Evolutionary conservation across 495 filamentous ascomycete genomes (phyloP).

Genomic region (Aspergillus diversus): DNA sequence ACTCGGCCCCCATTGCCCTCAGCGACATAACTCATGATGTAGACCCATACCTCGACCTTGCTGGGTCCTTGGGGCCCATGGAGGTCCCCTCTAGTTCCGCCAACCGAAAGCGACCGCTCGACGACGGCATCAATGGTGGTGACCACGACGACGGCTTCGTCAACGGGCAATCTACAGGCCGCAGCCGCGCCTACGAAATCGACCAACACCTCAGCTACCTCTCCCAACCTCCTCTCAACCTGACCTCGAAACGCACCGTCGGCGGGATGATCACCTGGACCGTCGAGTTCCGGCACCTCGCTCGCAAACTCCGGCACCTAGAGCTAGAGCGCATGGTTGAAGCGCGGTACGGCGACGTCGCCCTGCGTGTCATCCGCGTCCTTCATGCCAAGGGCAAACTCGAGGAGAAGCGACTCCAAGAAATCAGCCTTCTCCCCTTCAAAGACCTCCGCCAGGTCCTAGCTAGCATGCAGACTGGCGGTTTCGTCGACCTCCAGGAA

Average conservation of each 20-base stretch:
- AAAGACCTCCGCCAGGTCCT: constrained; percentile 81
- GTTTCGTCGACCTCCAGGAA: constrained; percentile 88
- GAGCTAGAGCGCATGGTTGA: constrained; percentile 81
- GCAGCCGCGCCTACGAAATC: constrained; percentile 55
- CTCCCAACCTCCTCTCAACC: constrained; percentile 68
- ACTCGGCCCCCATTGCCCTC: constrained; percentile 41
- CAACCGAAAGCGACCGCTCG: constrained; percentile 41
- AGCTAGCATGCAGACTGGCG: constrained; percentile 76
- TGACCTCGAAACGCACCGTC: constrained; percentile 52
- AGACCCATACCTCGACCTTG: constrained; percentile 45
- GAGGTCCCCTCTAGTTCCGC: constrained; percentile 24
- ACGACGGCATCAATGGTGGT: constrained; percentile 46
- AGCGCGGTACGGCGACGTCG: constrained; percentile 72
- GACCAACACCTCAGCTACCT: constrained; percentile 79
- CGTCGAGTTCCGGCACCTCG: constrained; percentile 72
- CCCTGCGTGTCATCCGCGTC: constrained; percentile 77
- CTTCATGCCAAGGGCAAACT: constrained; percentile 84
- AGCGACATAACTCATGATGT: constrained; percentile 42
- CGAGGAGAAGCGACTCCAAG: constrained; percentile 82
- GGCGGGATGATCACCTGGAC: constrained; percentile 72
- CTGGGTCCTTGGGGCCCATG: constrained; percentile 42
- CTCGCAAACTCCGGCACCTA: constrained; percentile 65
- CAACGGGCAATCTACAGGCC: constrained; percentile 41
- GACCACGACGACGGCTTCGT: constrained; percentile 17
- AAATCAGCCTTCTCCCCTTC: constrained; percentile 73